Evolutionary conservation across 1,139 yeast species (phyloP), one percentile per base, ranked within the genome.

Genomic region (Fermentozyma sake): DNA sequence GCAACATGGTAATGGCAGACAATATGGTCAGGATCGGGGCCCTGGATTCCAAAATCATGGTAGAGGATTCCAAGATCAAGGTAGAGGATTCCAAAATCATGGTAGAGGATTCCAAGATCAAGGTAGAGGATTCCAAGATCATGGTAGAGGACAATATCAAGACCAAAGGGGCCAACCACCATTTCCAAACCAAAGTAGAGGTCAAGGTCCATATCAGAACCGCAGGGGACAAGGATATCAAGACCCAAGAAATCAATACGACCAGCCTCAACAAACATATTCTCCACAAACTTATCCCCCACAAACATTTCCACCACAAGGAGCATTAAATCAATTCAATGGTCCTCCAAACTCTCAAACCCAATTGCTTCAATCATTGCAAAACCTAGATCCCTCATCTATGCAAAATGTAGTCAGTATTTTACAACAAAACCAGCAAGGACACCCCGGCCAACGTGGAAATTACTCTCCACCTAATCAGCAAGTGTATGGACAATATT

Each of bases 161-260:
- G n/a, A n/a, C n/a, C n/a, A n/a, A n/a, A n/a, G n/a, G n/a, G n/a
- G n/a, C n/a, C n/a, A n/a, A n/a, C n/a, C n/a, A n/a, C n/a, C n/a
- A n/a, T n/a, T n/a, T n/a, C n/a, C n/a, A n/a, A n/a, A n/a, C n/a
- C n/a, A n/a, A n/a, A n/a, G n/a, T n/a, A n/a, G n/a, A n/a, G n/a
- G n/a, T n/a, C n/a, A n/a, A n/a, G n/a, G n/a, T n/a, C n/a, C n/a
- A n/a, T n/a, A n/a, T n/a, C n/a, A n/a, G n/a, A n/a, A n/a, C n/a
- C n/a, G n/a, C n/a, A n/a, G n/a, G n/a, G n/a, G n/a, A n/a, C n/a
- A n/a, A n/a, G n/a, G n/a, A n/a, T n/a, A n/a, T n/a, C n/a, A n/a
- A n/a, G n/a, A n/a, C n/a, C n/a, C n/a, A n/a, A n/a, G n/a, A n/a
- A 50, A 42, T 22, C 50, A 46, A 21, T 46, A 37, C 18, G 49